A percentile compares a stretch with the other conserved stretches of the same genome.
Conservation (phyloP, 345 rosid genomes). For the Triadica sebifera region DNA sequence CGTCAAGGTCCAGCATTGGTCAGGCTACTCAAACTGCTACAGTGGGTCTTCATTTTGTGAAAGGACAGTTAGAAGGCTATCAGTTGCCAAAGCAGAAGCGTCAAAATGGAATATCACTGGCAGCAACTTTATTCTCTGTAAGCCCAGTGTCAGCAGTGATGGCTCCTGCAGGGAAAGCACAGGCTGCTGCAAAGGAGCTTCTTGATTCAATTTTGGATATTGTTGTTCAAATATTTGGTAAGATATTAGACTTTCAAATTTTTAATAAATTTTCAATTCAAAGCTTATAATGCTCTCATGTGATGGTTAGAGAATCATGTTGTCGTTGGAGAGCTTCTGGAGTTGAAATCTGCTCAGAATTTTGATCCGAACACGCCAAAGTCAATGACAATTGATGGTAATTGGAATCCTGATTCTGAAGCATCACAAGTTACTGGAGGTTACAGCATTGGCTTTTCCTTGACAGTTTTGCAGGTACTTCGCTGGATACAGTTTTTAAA, state of each 20-base stretch:
- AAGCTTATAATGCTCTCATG: not conserved
- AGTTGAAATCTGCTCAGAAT: constrained; percentile 60
- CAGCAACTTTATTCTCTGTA: constrained; percentile 71
- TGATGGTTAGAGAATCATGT: constrained; percentile 72
- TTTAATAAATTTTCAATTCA: not conserved
- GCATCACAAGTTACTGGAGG: constrained; percentile 89
- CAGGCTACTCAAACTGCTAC: constrained; percentile 48
- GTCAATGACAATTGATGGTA: constrained; percentile 55
- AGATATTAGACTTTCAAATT: constrained; percentile 27
- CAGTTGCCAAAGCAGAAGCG: constrained; percentile 65
- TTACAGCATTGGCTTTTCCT: constrained; percentile 83
- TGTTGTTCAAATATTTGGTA: constrained; percentile 84
- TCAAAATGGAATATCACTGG: constrained; percentile 70
- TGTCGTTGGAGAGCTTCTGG: constrained; percentile 91
- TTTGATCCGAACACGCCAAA: constrained; percentile 61
- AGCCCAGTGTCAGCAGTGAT: constrained; percentile 94
- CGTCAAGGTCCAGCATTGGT: constrained; percentile 56
- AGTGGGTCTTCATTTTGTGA: constrained; percentile 47
- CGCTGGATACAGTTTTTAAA: not conserved
- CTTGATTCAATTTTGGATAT: constrained; percentile 86
- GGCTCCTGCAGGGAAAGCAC: constrained; percentile 98
- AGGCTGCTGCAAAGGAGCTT: constrained; percentile 82
- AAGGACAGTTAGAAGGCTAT: constrained; percentile 67
- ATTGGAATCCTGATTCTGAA: constrained; percentile 75
- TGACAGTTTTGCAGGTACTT: constrained; percentile 91